Conservation (phyloP, 169 alveolate species). For the Theileria orientalis region DNA sequence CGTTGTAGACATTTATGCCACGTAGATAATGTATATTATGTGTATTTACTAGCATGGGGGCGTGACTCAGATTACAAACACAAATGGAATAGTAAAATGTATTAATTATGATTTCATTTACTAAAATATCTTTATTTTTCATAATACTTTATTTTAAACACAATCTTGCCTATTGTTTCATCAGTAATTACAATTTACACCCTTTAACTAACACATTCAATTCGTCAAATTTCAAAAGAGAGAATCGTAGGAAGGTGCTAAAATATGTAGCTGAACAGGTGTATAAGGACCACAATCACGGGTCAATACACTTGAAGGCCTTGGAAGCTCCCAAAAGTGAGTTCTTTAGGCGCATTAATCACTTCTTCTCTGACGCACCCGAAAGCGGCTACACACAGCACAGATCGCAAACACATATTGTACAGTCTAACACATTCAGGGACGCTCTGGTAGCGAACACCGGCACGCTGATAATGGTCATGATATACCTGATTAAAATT, state of each 20-base stretch:
- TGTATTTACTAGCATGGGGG: neutral
- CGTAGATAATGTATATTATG: neutral
- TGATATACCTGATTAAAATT: constrained; percentile 64
- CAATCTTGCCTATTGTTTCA: neutral
- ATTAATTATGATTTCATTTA: neutral
- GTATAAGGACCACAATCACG: neutral
- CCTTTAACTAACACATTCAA: neutral
- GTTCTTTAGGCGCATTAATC: neutral
- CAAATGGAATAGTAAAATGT: neutral
- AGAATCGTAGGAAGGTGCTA: neutral
- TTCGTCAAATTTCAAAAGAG: neutral
- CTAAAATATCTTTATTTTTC: neutral
- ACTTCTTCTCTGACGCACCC: neutral
- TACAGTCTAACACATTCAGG: neutral
- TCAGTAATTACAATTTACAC: neutral
- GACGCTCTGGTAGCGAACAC: constrained; percentile 34
- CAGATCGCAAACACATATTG: neutral
- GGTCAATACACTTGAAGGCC: neutral
- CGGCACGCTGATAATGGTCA: constrained; percentile 23
- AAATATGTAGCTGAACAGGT: neutral
- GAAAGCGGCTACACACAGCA: neutral
- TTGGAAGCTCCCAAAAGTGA: neutral
- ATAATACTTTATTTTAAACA: neutral
- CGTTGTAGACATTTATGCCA: neutral
- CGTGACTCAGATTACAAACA: neutral